Conservation (phyloP, 768 basidiomycete species). For the Tylopilus balloui region DNA sequence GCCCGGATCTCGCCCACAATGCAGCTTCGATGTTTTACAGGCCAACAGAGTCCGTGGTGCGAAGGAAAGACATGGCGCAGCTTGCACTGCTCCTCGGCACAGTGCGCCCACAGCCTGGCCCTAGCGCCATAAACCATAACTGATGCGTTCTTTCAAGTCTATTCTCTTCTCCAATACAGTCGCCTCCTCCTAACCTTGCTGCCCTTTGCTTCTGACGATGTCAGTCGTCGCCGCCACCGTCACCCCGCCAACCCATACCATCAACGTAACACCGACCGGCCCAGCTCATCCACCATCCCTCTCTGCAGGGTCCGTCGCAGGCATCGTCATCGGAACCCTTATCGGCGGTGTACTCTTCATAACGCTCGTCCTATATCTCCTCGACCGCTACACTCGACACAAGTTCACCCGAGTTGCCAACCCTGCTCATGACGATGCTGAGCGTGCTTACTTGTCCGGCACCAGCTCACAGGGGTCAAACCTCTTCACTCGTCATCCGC, state of each 20-base stretch:
- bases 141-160: background rate
- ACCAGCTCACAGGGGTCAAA: background rate
- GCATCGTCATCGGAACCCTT: conserved; percentile 21
- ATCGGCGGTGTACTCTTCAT: conserved; percentile 14
- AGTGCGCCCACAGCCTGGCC: no score
- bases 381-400: conserved; percentile 6
- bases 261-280: background rate
- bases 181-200: background rate
- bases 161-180: background rate
- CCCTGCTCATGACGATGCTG: background rate
- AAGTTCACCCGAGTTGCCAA: conserved; percentile 18
- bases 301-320: conserved; percentile 12
- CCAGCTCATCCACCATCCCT: background rate
- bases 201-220: conserved; percentile 9
- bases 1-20: background rate
- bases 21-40: background rate
- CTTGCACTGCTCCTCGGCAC: background rate
- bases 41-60: conserved; percentile 9
- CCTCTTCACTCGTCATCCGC: conserved; percentile 1
- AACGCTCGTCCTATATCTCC: conserved; percentile 9
- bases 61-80: background rate
- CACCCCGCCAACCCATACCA: background rate
- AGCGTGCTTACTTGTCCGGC: background rate
- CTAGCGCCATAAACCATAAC: background rate
- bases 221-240: conserved; percentile 6